phyloP scores from a whole-genome alignment of 1,139 yeast species.

The Saccharomyces hybrid region DNA sequence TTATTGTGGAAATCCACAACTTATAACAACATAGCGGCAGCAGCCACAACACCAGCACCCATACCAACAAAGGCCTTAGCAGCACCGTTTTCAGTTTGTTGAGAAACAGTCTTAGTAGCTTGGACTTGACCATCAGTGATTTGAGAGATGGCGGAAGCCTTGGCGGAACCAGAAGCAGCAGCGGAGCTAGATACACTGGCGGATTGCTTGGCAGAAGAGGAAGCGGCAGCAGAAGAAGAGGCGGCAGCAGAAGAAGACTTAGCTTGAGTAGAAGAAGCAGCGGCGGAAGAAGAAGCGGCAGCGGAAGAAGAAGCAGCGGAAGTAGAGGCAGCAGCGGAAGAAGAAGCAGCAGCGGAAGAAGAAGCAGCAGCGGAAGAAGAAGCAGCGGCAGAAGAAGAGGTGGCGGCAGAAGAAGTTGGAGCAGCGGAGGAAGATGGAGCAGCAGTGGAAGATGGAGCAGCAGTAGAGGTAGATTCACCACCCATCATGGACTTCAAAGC shows the following conservation, averaged over 20 bases:
- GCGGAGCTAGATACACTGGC: conserved; percentile 6
- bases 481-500: conserved; percentile 12
- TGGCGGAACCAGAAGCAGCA: not conserved
- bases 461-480: conserved; percentile 2
- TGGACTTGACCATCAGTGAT: too few relatives aligned
- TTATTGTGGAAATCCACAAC: not conserved
- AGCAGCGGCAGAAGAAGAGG: conserved; percentile 7
- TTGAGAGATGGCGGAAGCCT: too few relatives aligned
- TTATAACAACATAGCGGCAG: too few relatives aligned
- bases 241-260: too few relatives aligned
- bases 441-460: conserved; percentile 2
- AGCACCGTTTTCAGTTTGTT: too few relatives aligned
- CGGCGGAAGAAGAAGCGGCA: conserved; percentile 11
- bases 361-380: conserved; percentile 11
- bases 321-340: conserved; percentile 10
- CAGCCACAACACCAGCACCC: too few relatives aligned
- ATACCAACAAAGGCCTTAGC: too few relatives aligned
- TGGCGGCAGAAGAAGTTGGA: conserved; percentile 11
- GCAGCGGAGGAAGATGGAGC: conserved; percentile 16
- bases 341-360: not conserved
- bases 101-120: too few relatives aligned
- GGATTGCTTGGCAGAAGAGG: conserved; percentile 12
- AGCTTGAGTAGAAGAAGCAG: conserved; percentile 5
- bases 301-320: conserved; percentile 11
- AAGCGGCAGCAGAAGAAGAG: not conserved